phyloP scores from a whole-genome alignment of 257 asterid genomes.

The Solanum neorickii region DNA sequence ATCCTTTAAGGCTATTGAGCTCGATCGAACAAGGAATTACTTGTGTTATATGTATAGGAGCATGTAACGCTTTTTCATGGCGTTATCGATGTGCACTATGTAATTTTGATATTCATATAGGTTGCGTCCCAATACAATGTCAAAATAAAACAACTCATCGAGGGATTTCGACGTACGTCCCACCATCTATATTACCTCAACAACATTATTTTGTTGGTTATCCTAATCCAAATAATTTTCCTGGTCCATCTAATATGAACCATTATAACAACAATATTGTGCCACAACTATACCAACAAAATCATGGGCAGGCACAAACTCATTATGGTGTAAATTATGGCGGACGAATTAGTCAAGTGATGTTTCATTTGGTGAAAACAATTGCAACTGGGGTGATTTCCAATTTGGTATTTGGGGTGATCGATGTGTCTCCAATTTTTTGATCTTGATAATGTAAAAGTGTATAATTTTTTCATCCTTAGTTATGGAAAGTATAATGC shows the following conservation, averaged over 20 bases:
- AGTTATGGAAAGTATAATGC: not conserved
- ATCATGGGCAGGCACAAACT: not conserved
- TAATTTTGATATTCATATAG: constrained; percentile 8
- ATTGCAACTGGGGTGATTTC: not conserved
- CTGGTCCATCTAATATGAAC: not conserved
- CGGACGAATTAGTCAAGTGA: not conserved
- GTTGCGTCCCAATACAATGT: not conserved
- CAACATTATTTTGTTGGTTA: not conserved
- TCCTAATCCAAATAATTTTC: not conserved
- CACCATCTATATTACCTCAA: not conserved
- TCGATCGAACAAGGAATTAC: not conserved
- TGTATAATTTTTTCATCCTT: not conserved
- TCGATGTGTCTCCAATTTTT: not conserved
- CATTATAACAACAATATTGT: not conserved
- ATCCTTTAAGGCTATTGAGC: constrained; percentile 1
- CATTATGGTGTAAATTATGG: not conserved
- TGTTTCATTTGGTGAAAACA: not conserved
- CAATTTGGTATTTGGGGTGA: not conserved
- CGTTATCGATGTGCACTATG: constrained; percentile 11
- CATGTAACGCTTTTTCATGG: constrained; percentile 4
- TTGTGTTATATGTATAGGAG: not conserved
- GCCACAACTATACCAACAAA: not conserved
- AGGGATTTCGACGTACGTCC: not conserved
- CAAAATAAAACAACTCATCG: not conserved
- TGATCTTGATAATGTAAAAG: not conserved